Conservation (phyloP, 2,329 filamentous ascomycete species). For the Epichloe gansuensis region DNA sequence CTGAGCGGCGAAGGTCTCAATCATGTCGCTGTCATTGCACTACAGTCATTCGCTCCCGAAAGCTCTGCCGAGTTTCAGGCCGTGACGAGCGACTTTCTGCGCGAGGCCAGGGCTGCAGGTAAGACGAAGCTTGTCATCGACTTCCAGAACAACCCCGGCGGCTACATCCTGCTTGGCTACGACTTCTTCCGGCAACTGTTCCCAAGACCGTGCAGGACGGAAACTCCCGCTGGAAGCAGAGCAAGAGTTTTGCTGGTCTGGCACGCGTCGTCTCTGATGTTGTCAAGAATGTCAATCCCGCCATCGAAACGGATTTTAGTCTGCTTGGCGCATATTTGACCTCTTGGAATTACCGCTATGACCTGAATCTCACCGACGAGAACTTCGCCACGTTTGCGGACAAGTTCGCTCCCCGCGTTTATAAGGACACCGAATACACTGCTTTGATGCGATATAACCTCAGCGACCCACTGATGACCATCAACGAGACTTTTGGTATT, state of each 20-base stretch:
- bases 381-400: conserved; percentile 37
- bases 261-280: conserved; percentile 32
- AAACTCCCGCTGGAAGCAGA: conserved; percentile 27
- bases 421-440: conserved; percentile 42
- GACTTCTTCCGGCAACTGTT: conserved; percentile 49
- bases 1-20: conserved; percentile 22
- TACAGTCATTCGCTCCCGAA: conserved; percentile 15
- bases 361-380: conserved; percentile 34
- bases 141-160: conserved; percentile 37
- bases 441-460: conserved; percentile 39
- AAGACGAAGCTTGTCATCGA: conserved; percentile 47
- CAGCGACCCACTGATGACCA: conserved; percentile 27
- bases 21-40: conserved; percentile 19
- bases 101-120: conserved; percentile 27
- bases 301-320: conserved; percentile 24
- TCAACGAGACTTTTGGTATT: conserved; percentile 19
- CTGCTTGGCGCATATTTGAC: conserved; percentile 32
- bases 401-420: conserved; percentile 29
- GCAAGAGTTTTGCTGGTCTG: conserved; percentile 30
- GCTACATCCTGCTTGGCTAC: conserved; percentile 46
- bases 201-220: conserved; percentile 23
- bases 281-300: conserved; percentile 31
- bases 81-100: conserved; percentile 22
- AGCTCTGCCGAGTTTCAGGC: conserved; percentile 22
- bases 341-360: conserved; percentile 38